Conservation (phyloP, 495 filamentous ascomycete species). For the Penicillium ochrochloron region DNA sequence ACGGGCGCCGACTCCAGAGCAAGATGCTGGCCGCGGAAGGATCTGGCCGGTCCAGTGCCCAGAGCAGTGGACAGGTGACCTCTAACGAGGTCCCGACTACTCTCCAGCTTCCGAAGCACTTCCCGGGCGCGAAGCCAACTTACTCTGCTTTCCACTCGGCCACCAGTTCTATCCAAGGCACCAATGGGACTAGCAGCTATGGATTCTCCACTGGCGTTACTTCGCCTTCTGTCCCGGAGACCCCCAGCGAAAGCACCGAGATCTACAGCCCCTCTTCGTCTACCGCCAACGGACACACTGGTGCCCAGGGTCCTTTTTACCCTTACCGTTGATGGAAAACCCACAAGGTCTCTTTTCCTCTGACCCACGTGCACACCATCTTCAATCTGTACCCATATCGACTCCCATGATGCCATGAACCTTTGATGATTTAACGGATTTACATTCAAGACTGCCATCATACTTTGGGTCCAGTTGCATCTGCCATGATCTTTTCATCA, state of each 20-base stretch:
- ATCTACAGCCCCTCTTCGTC: conserved; percentile 35
- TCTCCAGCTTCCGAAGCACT: conserved; percentile 37
- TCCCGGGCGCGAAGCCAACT: conserved; percentile 36
- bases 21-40: conserved; percentile 67
- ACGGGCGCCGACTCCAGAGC: conserved; percentile 87
- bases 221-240: conserved; percentile 34
- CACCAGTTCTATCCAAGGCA: conserved; percentile 30
- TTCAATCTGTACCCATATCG: conserved; percentile 51
- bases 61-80: conserved; percentile 43
- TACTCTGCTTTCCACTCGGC: conserved; percentile 32
- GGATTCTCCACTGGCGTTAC: not conserved
- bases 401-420: conserved; percentile 51
- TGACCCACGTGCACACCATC: conserved; percentile 22
- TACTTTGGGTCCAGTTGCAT: conserved; percentile 34
- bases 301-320: conserved; percentile 37
- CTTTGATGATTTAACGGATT: conserved; percentile 50
- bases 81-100: conserved; percentile 42
- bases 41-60: conserved; percentile 39
- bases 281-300: conserved; percentile 29
- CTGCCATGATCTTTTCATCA: conserved; percentile 37
- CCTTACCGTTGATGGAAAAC: conserved; percentile 38
- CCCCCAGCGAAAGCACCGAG: conserved; percentile 34
- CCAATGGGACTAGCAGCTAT: conserved; percentile 24
- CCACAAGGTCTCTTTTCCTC: conserved; percentile 4
- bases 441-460: conserved; percentile 39